These are phyloP conservation scores for Aegilops longissima DNA, from an alignment of 176 grass and related monocot species.

Conservation along the genomic window DNA sequence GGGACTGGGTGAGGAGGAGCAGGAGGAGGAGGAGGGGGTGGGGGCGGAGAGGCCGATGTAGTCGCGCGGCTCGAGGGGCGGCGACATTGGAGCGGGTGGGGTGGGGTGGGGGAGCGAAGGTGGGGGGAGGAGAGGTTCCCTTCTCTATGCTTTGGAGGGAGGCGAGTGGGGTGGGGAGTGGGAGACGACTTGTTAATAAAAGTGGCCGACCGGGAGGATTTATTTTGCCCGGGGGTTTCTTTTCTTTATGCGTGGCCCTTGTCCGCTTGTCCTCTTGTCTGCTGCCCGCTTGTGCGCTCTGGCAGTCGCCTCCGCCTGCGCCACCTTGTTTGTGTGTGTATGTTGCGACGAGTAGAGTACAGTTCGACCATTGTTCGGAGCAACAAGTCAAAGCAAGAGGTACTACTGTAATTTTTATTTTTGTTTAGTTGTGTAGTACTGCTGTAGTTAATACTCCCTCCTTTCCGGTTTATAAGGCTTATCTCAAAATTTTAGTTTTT, in stretches of 20 bases:
- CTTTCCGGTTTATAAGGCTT: no score
- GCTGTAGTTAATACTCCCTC: no score
- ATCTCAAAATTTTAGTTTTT: no score
- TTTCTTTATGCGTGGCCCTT: conserved; percentile 14
- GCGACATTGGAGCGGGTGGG: conserved; percentile 39
- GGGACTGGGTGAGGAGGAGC: conserved; percentile 33
- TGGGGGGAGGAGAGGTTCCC: neutral
- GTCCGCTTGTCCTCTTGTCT: conserved; percentile 48
- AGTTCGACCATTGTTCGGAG: neutral
- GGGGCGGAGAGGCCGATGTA: conserved; percentile 57
- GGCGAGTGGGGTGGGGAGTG: neutral
- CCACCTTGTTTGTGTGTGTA: neutral
- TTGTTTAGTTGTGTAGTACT: no score
- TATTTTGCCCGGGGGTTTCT: conserved; percentile 29
- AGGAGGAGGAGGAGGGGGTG: conserved; percentile 25
- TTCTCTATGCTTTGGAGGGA: conserved; percentile 18
- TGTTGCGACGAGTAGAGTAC: neutral
- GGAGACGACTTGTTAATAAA: conserved; percentile 38
- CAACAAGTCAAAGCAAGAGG: neutral
- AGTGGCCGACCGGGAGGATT: conserved; percentile 54
- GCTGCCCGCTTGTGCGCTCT: neutral
- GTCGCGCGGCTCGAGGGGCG: conserved; percentile 48
- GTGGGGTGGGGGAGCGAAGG: neutral
- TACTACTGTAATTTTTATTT: no score
- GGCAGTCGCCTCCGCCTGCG: neutral